A percentile compares a stretch with the other conserved stretches of the same genome.
phyloP scores from a whole-genome alignment of 257 asterid genomes.

The Asclepias syriaca region DNA sequence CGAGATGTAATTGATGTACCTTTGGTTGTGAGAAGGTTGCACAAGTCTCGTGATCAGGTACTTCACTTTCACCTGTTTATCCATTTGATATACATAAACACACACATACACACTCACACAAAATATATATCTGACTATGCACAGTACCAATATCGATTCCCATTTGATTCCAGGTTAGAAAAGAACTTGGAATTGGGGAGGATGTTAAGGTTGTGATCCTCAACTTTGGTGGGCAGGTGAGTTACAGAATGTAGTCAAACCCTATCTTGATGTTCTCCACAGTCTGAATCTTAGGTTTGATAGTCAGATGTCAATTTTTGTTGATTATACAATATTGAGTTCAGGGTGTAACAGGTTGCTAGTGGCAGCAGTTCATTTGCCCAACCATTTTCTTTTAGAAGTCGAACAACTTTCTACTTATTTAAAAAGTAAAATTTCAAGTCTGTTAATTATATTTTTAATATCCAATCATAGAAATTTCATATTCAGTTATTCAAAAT shows the following conservation, averaged over 20 bases:
- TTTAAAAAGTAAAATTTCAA: too few relatives aligned
- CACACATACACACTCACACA: too few relatives aligned
- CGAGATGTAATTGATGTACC: constrained; percentile 96
- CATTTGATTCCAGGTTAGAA: constrained; percentile 50
- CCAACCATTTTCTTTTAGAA: too few relatives aligned
- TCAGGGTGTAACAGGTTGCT: neutral
- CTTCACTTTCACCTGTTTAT: constrained; percentile 1
- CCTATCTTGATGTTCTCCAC: neutral
- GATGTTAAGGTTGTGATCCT: constrained; percentile 85
- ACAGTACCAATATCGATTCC: constrained; percentile 9
- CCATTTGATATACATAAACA: neutral
- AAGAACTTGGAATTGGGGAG: constrained; percentile 71
- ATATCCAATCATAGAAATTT: too few relatives aligned
- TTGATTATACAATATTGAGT: neutral
- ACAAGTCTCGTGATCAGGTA: constrained; percentile 81
- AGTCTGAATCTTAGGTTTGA: neutral
- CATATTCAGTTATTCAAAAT: too few relatives aligned
- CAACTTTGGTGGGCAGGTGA: constrained; percentile 98
- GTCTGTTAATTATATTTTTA: too few relatives aligned
- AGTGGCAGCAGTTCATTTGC: neutral
- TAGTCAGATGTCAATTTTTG: neutral
- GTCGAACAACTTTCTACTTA: too few relatives aligned
- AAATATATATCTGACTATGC: too few relatives aligned
- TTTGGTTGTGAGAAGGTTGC: constrained; percentile 91
- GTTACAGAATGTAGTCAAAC: neutral